phyloP scores from a whole-genome alignment of 192 early-diverging fungal genomes.

The Coemansia reversa region DNA sequence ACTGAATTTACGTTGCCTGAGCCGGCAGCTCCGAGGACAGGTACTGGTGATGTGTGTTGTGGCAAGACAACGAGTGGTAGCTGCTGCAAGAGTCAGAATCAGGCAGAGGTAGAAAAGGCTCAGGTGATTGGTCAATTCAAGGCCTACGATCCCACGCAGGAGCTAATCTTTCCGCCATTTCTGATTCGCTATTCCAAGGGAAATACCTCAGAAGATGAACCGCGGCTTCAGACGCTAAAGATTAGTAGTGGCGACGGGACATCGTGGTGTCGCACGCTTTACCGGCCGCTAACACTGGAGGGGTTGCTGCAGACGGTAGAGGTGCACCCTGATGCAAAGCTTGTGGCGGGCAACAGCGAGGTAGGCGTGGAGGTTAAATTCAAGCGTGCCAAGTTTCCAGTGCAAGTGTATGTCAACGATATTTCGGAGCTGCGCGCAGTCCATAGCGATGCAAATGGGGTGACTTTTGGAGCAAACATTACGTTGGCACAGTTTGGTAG shows the following conservation, averaged over 20 bases:
- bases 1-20: conserved; percentile 16
- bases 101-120: conserved; percentile 35
- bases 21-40: conserved; percentile 2
- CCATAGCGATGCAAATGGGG: conserved; percentile 26
- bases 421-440: conserved; percentile 65
- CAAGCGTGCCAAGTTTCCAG: conserved; percentile 65
- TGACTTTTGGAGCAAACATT: conserved; percentile 67
- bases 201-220: conserved; percentile 12
- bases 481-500: conserved; percentile 60
- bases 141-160: conserved; percentile 61
- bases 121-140: conserved; percentile 54
- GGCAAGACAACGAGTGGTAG: conserved; percentile 2
- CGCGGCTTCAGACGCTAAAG: conserved; percentile 23
- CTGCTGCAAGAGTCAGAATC: conserved; percentile 28
- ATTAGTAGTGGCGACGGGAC: conserved; percentile 10
- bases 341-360: conserved; percentile 82
- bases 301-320: conserved; percentile 57
- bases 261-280: conserved; percentile 38
- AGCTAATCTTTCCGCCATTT: conserved; percentile 67
- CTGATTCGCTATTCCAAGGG: conserved; percentile 59
- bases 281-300: conserved; percentile 57
- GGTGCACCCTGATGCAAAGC: conserved; percentile 65
- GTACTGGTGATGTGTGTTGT: conserved; percentile 4
- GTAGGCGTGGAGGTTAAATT: conserved; percentile 78
- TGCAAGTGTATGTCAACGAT: conserved; percentile 66